Percentiles rank a stretch among this genome's conserved stretches.
Conservation (phyloP, 495 filamentous ascomycete species). For the Chaetomium tenue region DNA sequence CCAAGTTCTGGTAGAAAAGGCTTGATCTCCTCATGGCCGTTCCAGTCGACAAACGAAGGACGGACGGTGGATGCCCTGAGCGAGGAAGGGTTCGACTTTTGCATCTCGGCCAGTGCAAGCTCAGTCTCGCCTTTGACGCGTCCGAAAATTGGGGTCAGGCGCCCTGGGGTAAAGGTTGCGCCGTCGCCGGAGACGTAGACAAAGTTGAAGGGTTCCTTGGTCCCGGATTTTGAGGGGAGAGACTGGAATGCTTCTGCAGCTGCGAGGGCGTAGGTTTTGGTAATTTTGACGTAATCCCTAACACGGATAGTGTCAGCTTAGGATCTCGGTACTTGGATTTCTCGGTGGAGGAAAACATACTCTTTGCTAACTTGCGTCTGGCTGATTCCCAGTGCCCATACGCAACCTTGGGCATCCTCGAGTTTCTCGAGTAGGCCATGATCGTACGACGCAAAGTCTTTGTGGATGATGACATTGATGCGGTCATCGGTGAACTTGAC, state of each 20-base stretch:
- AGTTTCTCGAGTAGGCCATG: slow-evolving; percentile 56
- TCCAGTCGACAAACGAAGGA: slow-evolving; percentile 53
- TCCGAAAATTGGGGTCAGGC: slow-evolving; percentile 56
- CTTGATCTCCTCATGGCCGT: slow-evolving; percentile 49
- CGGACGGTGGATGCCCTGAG: slow-evolving; percentile 53
- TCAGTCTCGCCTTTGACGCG: slow-evolving; percentile 65
- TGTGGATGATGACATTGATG: slow-evolving; percentile 63
- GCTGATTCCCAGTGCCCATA: slow-evolving; percentile 69
- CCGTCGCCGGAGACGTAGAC: slow-evolving; percentile 67
- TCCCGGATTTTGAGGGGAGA: slow-evolving; percentile 32
- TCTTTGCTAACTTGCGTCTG: slow-evolving; percentile 57
- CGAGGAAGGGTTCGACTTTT: slow-evolving; percentile 36
- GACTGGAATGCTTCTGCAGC: slow-evolving; percentile 61
- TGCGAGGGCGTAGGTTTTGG: slow-evolving; percentile 59
- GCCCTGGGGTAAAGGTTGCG: slow-evolving; percentile 47
- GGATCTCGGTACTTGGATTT: too few relatives aligned
- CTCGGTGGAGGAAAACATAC: slow-evolving; percentile 46
- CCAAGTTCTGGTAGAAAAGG: slow-evolving; percentile 42
- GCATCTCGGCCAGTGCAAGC: slow-evolving; percentile 46
- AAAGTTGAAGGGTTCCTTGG: slow-evolving; percentile 58
- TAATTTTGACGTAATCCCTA: slow-evolving; percentile 68
- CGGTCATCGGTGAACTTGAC: slow-evolving; percentile 62
- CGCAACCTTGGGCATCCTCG: slow-evolving; percentile 61
- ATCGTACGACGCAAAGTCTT: slow-evolving; percentile 60
- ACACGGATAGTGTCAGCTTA: background rate